phyloP scores from a whole-genome alignment of 306 rosid genomes.

The Neltuma alba region DNA sequence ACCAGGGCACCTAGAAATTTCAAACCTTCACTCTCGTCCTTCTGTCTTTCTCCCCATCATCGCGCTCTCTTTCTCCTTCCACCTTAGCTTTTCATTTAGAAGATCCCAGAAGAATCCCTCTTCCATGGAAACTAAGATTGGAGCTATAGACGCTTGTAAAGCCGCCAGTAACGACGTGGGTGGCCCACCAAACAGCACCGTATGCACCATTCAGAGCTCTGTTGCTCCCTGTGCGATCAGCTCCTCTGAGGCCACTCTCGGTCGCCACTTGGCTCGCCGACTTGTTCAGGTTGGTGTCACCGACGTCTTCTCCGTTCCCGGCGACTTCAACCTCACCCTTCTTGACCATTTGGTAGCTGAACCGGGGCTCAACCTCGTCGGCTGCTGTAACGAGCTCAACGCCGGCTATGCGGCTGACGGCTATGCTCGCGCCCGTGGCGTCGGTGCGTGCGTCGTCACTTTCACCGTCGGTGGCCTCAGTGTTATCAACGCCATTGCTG shows the following conservation, averaged over 20 bases:
- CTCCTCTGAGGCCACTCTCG: conserved; percentile 48
- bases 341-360: conserved; percentile 65
- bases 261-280: conserved; percentile 57
- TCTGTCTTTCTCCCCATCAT: not conserved
- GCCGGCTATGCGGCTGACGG: conserved; percentile 78
- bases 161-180: conserved; percentile 30
- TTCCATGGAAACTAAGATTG: conserved; percentile 49
- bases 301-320: conserved; percentile 62
- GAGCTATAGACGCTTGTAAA: conserved; percentile 38
- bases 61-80: not conserved
- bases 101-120: not conserved
- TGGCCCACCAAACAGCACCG: conserved; percentile 34
- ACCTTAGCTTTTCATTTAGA: not conserved
- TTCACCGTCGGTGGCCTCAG: conserved; percentile 63
- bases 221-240: not conserved
- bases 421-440: conserved; percentile 56
- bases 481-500: conserved; percentile 58
- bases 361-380: conserved; percentile 43
- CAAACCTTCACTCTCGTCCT: not conserved
- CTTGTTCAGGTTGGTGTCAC: conserved; percentile 58
- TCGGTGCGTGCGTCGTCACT: conserved; percentile 66
- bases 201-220: conserved; percentile 31
- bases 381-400: conserved; percentile 71
- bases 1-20: not conserved
- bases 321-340: conserved; percentile 62